Base-by-base conservation (phyloP, 306 rosid species). In the Vachellia pachyceras region DNA sequence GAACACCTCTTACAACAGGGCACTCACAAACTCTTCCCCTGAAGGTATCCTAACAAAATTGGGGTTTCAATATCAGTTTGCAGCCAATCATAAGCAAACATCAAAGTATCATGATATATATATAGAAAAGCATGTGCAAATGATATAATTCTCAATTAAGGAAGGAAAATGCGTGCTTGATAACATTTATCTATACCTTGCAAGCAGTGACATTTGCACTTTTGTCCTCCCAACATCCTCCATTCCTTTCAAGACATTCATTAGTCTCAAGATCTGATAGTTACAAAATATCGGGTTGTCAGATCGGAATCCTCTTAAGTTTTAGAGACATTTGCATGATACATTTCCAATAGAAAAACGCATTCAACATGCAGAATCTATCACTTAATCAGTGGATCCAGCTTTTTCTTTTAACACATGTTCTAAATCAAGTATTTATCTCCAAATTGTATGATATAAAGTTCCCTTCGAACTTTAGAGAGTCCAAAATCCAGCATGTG, bases 21-120 rank as follows among this genome's bases (percentile, higher is more conserved):
- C 99, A 95, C 87, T 95, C 94, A 1, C 99, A 95, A 83, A 95
- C 89, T 90, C 98, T 92, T 87, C 98, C 99, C 85, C 99, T 80
- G 69, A 93, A 95, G 36, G 99, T 95, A 78, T 95, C 99, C 99
- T 95, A 88, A 76, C 4, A 77, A 78, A 49, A 66, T 46, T 20
- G 44, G 66, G 42, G 22, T 70, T 72, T 68, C 71, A n/a, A 33
- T 1, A 45, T 45, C 57, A 70, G 22, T 70, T 66, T 52, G 45
- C 74, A 42, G 77, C 45, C 40, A 79, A 44, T 22, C 11, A 70
- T 33, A 72, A 65, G 36, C 22, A 72, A 25, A 44, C 46, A 78
- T 68, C 70, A 22, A 54, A 29, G 15, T 75, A 37, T 44, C 7
- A 44, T 22, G 44, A 54, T n/a, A 6, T 54, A 52, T 18, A n/a